Percentiles rank a stretch among this genome's conserved stretches.
These are phyloP conservation scores for Candida dubliniensis DNA, from an alignment of 1,139 yeast species.

Conservation along the genomic window DNA sequence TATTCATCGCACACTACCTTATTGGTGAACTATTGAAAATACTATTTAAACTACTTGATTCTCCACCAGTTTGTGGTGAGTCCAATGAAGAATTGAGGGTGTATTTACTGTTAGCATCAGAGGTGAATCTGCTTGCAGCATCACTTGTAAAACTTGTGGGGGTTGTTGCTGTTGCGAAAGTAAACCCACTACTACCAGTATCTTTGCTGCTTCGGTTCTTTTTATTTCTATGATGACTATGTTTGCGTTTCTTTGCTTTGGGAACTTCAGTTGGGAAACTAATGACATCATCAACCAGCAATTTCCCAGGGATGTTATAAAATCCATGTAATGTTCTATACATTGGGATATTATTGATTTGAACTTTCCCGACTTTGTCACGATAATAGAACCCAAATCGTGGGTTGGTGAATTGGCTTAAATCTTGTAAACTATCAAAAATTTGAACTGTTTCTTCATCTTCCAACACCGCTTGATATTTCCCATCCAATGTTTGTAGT, in stretches of 20 bases:
- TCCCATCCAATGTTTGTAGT: slow-evolving; percentile 3
- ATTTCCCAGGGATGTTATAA: slow-evolving; percentile 1
- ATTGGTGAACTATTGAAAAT: slow-evolving; percentile 5
- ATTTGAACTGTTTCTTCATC: slow-evolving; percentile 1
- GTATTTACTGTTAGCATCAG: slow-evolving; percentile 1
- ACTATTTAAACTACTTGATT: slow-evolving; percentile 4
- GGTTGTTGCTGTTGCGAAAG: background rate
- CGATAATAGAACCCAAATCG: slow-evolving; percentile 5
- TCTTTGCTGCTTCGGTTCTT: background rate
- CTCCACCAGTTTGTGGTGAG: slow-evolving; percentile 5
- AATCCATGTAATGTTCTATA: slow-evolving; percentile 7
- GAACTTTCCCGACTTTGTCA: slow-evolving; percentile 3
- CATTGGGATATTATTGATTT: slow-evolving; percentile 4
- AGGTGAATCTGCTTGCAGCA: background rate
- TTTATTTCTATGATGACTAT: background rate
- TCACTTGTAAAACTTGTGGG: background rate
- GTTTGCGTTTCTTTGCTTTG: background rate
- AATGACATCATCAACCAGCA: background rate
- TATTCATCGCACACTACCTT: background rate
- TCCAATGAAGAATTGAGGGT: background rate
- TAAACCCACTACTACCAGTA: background rate
- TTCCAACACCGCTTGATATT: slow-evolving; percentile 2
- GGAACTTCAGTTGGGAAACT: slow-evolving; percentile 4
- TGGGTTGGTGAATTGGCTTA: slow-evolving; percentile 4
- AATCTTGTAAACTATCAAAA: slow-evolving; percentile 1